Base-by-base conservation (phyloP, 305 asterid genomes). In the Withania somnifera region DNA sequence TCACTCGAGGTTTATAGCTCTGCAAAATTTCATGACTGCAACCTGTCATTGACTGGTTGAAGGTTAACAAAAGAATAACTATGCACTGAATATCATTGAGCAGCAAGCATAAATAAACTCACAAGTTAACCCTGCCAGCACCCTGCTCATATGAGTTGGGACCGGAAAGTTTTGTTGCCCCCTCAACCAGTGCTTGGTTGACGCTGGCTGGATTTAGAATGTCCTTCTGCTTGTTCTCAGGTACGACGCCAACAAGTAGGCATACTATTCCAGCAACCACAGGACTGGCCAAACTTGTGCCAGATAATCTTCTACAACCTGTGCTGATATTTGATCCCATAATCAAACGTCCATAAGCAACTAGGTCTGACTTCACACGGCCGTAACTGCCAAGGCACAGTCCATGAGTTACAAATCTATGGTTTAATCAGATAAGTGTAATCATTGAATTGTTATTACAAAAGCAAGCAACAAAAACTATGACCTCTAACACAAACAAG, bases 251-350 rank as follows among this genome's bases (percentile, higher is more conserved):
- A 82, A 95, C 95, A 34, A 95, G 98, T 84, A 92, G 95, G 89
- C 99, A 95, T 77, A 94, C 98, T 83, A 95, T 92, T 77, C 97
- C 99, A 83, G 99, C 97, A 82, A 95, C 98, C 73, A 95, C 99
- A 75, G 99, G 99, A 88, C 99, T 95, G 47, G 99, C 97, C 85
- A 94, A 98, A 45, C 99, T 95, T 53, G 98, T 95, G 66, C 99
- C 98, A 5, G 99, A 95, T 86, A 95, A 90, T 87, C 97, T 94
- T 91, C 89, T 94, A 88, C 99, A 95, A 82, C 99, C 97, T 81
- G 93, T 92, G 86, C 96, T 95, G 52, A 94, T 95, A 89, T 93
- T 95, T 85, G 99, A 91, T 67, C 99, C 99, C 95, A 93, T 89
- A 79, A 95, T 95, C 87, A 93, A 98, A 78, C 90, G 91, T 32